These are phyloP conservation scores for Aspergillus uvarum DNA, from an alignment of 2,329 filamentous ascomycete species.

Conservation along the genomic window DNA sequence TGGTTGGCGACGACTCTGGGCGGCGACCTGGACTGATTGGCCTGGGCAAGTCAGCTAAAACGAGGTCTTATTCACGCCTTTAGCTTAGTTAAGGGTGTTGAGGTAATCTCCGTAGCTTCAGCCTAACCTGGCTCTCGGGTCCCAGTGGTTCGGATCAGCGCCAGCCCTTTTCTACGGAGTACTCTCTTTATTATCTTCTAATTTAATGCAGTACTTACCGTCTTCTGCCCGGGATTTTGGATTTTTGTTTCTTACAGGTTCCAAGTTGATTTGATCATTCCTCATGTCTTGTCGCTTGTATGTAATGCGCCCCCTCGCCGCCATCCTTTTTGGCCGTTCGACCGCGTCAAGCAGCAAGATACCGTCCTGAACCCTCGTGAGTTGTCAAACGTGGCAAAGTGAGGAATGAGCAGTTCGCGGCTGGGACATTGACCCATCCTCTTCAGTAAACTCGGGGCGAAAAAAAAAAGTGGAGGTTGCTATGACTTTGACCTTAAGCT, in stretches of 20 bases:
- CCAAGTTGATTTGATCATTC: background rate
- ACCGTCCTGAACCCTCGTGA: slow-evolving; percentile 23
- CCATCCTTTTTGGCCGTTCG: slow-evolving; percentile 15
- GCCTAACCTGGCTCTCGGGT: slow-evolving; percentile 25
- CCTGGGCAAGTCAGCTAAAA: background rate
- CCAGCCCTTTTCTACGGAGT: slow-evolving; percentile 14
- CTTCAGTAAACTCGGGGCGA: background rate
- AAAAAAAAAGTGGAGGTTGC: background rate
- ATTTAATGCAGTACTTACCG: background rate
- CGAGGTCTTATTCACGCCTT: slow-evolving; percentile 1
- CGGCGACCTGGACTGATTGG: slow-evolving; percentile 1
- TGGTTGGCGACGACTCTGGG: background rate
- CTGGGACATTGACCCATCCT: background rate
- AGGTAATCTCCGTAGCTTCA: slow-evolving; percentile 14
- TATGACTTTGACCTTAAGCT: background rate
- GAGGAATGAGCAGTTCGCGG: slow-evolving; percentile 11
- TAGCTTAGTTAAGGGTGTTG: slow-evolving; percentile 2
- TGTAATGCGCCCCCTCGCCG: slow-evolving; percentile 21
- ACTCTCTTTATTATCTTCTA: background rate
- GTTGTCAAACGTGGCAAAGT: slow-evolving; percentile 34
- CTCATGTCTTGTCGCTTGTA: background rate
- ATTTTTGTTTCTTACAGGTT: background rate
- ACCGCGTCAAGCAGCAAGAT: background rate
- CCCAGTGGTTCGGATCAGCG: slow-evolving; percentile 26
- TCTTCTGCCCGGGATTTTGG: background rate